Percentiles rank a stretch among this genome's conserved stretches.
These are phyloP conservation scores for Exserohilum rostratum DNA, from an alignment of 2,329 filamentous ascomycete genomes.

Conservation along the genomic window DNA sequence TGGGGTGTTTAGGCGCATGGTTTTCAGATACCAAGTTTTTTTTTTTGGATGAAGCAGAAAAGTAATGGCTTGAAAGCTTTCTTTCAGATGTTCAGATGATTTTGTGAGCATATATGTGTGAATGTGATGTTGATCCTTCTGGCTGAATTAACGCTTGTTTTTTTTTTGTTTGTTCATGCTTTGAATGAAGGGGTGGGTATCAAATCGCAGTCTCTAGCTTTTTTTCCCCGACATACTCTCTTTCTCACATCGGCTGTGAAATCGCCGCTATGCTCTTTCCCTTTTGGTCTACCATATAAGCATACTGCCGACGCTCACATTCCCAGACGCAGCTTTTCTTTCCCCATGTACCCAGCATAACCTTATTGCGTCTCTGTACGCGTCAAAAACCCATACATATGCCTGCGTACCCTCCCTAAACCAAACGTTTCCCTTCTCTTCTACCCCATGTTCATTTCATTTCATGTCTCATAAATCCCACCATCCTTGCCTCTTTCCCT, in stretches of 20 bases:
- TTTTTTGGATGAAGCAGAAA: constrained; percentile 8
- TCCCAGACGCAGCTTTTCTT: too few species aligned
- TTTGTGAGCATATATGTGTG: too few species aligned
- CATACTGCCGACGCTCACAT: too few species aligned
- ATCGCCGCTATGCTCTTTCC: not conserved
- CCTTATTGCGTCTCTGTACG: too few species aligned
- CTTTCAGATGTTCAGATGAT: too few species aligned
- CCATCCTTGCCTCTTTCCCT: not conserved
- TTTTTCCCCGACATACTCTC: not conserved
- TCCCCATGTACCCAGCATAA: too few species aligned
- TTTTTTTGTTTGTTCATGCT: not conserved
- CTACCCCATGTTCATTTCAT: too few species aligned
- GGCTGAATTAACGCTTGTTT: too few species aligned
- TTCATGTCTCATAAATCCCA: not conserved
- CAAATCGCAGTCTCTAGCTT: constrained; percentile 19
- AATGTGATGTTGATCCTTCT: too few species aligned
- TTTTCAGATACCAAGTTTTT: constrained; percentile 26
- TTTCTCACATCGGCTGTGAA: not conserved
- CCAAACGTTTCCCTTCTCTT: too few species aligned
- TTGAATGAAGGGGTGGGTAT: constrained; percentile 36
- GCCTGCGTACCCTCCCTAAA: too few species aligned
- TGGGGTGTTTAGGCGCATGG: constrained; percentile 20
- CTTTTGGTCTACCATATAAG: not conserved
- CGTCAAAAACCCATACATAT: too few species aligned
- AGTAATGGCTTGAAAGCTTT: not conserved